Evolutionary conservation across 106 monocot genomes (phyloP).

Genomic region (Platanthera zijinensis): DNA sequence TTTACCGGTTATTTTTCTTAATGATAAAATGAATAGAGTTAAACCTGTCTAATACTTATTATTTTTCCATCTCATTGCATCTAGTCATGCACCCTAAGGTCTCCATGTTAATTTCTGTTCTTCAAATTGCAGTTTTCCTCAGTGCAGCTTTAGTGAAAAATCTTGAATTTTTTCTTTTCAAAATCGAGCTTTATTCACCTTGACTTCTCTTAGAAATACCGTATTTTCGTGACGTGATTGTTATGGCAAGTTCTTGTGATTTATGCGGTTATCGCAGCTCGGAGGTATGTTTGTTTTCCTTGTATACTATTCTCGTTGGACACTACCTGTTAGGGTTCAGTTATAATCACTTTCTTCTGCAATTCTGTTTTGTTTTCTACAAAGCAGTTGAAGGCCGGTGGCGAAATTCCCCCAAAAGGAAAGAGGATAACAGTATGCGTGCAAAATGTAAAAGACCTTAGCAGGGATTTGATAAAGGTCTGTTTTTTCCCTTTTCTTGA

Average conservation of each 20-base stretch:
- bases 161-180: not conserved
- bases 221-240: constrained; percentile 92
- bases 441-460: constrained; percentile 57
- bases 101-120: not conserved
- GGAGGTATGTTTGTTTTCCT: constrained; percentile 47
- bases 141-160: not conserved
- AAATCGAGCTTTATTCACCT: constrained; percentile 13
- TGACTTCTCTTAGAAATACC: constrained; percentile 68
- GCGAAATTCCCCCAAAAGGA: constrained; percentile 79
- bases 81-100: too few species aligned
- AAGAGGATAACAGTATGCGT: constrained; percentile 64
- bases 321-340: not conserved
- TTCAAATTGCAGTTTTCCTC: not conserved
- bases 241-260: constrained; percentile 94
- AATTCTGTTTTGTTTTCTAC: constrained; percentile 1
- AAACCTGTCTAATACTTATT: too few species aligned
- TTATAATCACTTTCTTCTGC: not conserved
- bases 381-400: constrained; percentile 83
- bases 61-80: too few species aligned
- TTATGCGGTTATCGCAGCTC: constrained; percentile 92
- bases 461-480: constrained; percentile 96
- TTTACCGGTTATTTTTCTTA: too few species aligned
- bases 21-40: too few species aligned
- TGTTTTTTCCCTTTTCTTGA: not conserved
- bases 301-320: not conserved